These are phyloP conservation scores for Rhodotorula toruloides DNA, from an alignment of 768 basidiomycete genomes.

Conservation along the genomic window DNA sequence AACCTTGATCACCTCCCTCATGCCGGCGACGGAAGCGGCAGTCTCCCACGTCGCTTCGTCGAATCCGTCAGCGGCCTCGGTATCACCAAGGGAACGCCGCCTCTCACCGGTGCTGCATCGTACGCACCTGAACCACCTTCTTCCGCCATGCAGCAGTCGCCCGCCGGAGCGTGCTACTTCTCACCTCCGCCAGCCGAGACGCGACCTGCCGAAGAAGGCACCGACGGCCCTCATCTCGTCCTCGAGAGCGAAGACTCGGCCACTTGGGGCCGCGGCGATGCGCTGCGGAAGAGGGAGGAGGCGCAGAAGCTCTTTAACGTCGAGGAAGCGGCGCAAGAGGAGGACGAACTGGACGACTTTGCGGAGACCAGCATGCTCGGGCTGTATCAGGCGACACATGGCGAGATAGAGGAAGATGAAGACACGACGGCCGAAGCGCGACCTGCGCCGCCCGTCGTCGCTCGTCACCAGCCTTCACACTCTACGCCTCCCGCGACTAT, in stretches of 20 bases:
- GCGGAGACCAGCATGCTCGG: slow-evolving; percentile 31
- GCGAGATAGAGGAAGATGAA: not conserved
- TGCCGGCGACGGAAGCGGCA: slow-evolving; percentile 18
- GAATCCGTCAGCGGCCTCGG: slow-evolving; percentile 30
- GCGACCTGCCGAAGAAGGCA: not conserved
- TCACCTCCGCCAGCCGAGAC: slow-evolving; percentile 44
- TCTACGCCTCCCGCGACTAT: not conserved
- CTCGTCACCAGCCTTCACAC: not conserved
- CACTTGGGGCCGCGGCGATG: slow-evolving; percentile 46
- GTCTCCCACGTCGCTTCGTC: not conserved
- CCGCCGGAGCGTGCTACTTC: slow-evolving; percentile 19
- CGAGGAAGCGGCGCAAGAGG: slow-evolving; percentile 37
- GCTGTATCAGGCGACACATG: slow-evolving; percentile 3
- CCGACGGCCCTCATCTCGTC: slow-evolving; percentile 41
- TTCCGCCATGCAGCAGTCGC: not conserved
- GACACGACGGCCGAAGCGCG: not conserved
- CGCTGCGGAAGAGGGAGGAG: slow-evolving; percentile 50
- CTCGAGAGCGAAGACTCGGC: slow-evolving; percentile 44
- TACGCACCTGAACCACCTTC: not conserved
- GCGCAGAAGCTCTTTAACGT: slow-evolving; percentile 37
- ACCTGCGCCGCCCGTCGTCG: not conserved
- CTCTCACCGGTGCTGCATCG: not conserved
- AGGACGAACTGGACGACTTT: slow-evolving; percentile 44
- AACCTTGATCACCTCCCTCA: slow-evolving; percentile 14
- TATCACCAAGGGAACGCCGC: slow-evolving; percentile 34